Percentiles rank a stretch among this genome's conserved stretches.
Conservation (phyloP, 208 protist genomes). For the Tetramitus jugosus region DNA sequence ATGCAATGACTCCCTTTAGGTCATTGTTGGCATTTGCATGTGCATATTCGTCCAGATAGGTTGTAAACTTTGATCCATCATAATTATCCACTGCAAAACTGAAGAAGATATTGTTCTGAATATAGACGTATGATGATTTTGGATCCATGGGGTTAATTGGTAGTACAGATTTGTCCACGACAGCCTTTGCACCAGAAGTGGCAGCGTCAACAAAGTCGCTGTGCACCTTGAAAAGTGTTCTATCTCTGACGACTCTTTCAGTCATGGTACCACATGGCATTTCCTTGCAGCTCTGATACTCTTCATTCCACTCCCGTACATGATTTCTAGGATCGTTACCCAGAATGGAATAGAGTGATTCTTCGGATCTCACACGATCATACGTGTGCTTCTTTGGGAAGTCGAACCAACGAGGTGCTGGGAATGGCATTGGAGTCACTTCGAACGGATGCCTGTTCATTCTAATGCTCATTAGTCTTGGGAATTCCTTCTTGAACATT, state of each 20-base stretch:
- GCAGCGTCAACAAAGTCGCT: slow-evolving; percentile 46
- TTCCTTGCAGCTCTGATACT: slow-evolving; percentile 39
- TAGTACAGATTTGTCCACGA: slow-evolving; percentile 29
- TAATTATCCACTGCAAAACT: slow-evolving; percentile 32
- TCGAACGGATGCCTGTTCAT: slow-evolving; percentile 29
- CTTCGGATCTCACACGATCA: slow-evolving; percentile 17
- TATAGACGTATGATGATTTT: slow-evolving; percentile 34
- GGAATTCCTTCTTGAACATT: background rate
- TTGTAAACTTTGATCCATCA: slow-evolving; percentile 20
- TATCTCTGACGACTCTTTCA: slow-evolving; percentile 40
- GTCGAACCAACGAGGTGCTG: slow-evolving; percentile 15
- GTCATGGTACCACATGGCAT: slow-evolving; percentile 23
- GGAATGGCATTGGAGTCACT: slow-evolving; percentile 30
- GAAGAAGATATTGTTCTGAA: slow-evolving; percentile 54
- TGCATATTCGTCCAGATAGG: background rate
- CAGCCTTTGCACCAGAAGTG: slow-evolving; percentile 31
- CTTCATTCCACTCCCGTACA: slow-evolving; percentile 49
- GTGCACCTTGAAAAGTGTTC: slow-evolving; percentile 38
- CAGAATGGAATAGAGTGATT: slow-evolving; percentile 15
- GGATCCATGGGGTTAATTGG: slow-evolving; percentile 41
- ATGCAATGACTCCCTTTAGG: slow-evolving; percentile 15
- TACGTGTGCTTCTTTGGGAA: slow-evolving; percentile 17
- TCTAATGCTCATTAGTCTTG: background rate
- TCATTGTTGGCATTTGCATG: slow-evolving; percentile 20
- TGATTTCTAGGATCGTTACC: slow-evolving; percentile 25